These are phyloP conservation scores for Psidium guajava DNA, from an alignment of 345 rosid genomes.

Conservation along the genomic window DNA sequence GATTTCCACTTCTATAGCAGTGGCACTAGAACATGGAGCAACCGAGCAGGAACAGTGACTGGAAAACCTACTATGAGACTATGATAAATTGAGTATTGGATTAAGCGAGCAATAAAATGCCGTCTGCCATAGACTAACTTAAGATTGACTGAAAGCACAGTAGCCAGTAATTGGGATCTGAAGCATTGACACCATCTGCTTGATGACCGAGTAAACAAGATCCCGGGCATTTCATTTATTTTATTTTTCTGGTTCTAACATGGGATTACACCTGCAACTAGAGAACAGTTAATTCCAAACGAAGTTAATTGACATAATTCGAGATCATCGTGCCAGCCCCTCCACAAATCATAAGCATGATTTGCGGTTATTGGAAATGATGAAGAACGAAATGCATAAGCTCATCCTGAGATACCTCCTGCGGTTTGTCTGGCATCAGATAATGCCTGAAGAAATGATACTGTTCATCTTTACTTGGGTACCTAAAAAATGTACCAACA, in stretches of 20 bases:
- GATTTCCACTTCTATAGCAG: background rate
- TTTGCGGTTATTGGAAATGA: background rate
- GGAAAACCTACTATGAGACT: background rate
- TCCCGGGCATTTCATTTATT: background rate
- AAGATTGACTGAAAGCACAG: background rate
- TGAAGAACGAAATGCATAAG: background rate
- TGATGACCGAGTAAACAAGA: background rate
- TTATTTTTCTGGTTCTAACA: background rate
- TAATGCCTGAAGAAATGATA: conserved; percentile 81
- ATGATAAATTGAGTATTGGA: background rate
- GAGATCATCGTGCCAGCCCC: background rate
- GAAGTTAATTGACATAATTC: background rate
- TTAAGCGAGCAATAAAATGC: background rate
- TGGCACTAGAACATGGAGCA: background rate
- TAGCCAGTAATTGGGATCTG: background rate
- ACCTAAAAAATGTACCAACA: conserved; percentile 29
- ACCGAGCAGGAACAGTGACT: background rate
- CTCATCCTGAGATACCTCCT: conserved; percentile 28
- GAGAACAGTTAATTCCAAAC: background rate
- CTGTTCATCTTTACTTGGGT: conserved; percentile 76
- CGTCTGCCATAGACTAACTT: background rate
- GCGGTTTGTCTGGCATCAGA: conserved; percentile 57
- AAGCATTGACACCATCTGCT: background rate
- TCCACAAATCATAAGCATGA: background rate
- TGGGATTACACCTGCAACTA: background rate